phyloP scores from a whole-genome alignment of 208 protist genomes.

The Trichomonas vaginalis region DNA sequence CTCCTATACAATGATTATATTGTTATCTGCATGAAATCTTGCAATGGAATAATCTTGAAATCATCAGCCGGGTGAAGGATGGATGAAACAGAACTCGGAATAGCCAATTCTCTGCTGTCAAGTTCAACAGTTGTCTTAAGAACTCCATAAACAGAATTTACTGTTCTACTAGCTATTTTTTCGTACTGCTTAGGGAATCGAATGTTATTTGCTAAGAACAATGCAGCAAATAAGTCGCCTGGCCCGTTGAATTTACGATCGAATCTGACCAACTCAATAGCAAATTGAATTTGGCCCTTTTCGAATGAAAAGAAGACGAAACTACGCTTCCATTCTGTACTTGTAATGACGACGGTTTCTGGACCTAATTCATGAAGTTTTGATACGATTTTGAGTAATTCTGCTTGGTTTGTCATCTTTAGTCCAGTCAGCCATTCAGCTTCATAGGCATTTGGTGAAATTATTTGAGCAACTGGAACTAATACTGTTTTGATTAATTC shows the following conservation, averaged over 20 bases:
- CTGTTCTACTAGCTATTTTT: neutral
- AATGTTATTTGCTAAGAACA: neutral
- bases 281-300: neutral
- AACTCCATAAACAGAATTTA: neutral
- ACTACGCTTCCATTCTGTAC: neutral
- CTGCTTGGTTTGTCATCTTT: neutral
- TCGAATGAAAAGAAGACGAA: constrained; percentile 10
- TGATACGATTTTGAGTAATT: neutral
- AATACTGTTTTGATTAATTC: neutral
- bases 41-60: neutral
- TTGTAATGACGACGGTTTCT: neutral
- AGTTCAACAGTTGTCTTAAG: neutral
- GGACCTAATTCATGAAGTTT: neutral
- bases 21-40: neutral
- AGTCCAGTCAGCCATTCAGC: neutral
- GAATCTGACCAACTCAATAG: neutral
- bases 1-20: too few species aligned
- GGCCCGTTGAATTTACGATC: neutral
- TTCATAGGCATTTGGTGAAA: neutral
- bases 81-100: neutral
- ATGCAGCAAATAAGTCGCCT: neutral
- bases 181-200: neutral
- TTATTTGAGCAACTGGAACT: neutral
- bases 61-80: neutral
- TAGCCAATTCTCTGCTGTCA: neutral